Evolutionary conservation across 345 rosid species (phyloP), one percentile per base, ranked within the genome.

Genomic region (Hypericum perforatum): DNA sequence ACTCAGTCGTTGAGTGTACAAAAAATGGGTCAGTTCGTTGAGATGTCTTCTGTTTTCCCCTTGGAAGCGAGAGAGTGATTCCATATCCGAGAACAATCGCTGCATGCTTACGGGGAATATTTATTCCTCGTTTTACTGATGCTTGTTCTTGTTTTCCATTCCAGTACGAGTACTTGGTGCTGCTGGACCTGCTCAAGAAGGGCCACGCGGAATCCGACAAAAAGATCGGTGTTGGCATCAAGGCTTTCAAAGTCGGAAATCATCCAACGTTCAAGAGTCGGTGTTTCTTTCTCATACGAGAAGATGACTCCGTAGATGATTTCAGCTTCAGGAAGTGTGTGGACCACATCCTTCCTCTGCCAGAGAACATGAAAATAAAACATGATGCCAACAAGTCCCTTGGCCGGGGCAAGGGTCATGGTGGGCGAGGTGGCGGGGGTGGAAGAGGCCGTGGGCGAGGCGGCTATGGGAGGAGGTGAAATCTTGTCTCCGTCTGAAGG

Each of bases 281-380:
- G 47, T 89, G 97, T 64, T 86, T 89, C 80, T 92, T 85, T 74
- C 67, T 89, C 39, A 47, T 89, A 10, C 82, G 94, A 76, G 82
- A 77, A 48, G 97, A 92, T 22, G 85, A 67, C 9, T 47, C 80
- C 2, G 64, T 72, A 13, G 95, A 89, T 15, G 99, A 92, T 77
- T 92, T 92, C 77, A 85, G 95, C 84, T 92, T 83, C 72, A 82
- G 91, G 79, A 88, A 92, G 77, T 92, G 97, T 60, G 94, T 92
- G 55, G 89, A 92, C 66, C 74, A 82, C 10, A 82, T 89, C 50
- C 80, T 89, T 55, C 87, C 97, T 1, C 59, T 92, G 62, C 99
- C 97, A 11, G 97, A 86, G 57, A 78, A 86, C 63, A 77, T 94
- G 94, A 78, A 80, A 71, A 37, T 44, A 51, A 81, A 77, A 45